Conservation (phyloP, 164 flowering plant species). For the Annona cherimola region DNA sequence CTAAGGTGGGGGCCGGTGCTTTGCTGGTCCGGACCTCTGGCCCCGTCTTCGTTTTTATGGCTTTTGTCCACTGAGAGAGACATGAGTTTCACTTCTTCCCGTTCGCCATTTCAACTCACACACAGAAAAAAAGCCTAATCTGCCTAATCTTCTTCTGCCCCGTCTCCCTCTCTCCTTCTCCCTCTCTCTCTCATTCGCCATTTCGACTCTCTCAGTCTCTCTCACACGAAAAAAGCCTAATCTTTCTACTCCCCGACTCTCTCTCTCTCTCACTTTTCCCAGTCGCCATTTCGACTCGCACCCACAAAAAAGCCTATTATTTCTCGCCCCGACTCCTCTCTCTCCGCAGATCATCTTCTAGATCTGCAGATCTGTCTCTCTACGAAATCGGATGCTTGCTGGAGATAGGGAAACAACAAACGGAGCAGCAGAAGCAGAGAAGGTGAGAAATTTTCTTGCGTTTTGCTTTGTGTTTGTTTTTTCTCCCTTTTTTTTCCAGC, state of each 20-base stretch:
- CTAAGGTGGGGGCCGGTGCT: constrained; percentile 10
- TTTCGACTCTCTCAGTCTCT: not conserved
- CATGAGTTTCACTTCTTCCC: constrained; percentile 7
- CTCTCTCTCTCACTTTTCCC: not conserved
- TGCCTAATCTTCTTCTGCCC: too few species aligned
- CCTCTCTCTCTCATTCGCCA: not conserved
- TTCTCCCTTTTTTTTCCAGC: not conserved
- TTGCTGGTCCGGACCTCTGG: constrained; percentile 19
- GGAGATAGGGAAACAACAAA: not conserved
- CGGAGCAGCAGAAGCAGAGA: not conserved
- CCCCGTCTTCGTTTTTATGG: constrained; percentile 11
- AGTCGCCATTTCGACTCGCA: not conserved
- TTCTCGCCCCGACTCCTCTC: not conserved
- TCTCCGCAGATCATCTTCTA: constrained; percentile 12
- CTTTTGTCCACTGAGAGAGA: constrained; percentile 14
- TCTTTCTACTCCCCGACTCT: not conserved
- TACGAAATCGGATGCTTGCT: constrained; percentile 9
- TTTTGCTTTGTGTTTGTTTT: too few species aligned
- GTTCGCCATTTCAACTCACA: not conserved
- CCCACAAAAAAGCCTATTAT: too few species aligned
- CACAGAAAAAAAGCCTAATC: not conserved
- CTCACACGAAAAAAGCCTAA: not conserved
- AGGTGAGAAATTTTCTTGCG: constrained; percentile 1
- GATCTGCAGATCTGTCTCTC: constrained; percentile 19
- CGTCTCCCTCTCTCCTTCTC: too few species aligned